Conservation (phyloP, 495 filamentous ascomycete species). For the Arthonia radiata region DNA sequence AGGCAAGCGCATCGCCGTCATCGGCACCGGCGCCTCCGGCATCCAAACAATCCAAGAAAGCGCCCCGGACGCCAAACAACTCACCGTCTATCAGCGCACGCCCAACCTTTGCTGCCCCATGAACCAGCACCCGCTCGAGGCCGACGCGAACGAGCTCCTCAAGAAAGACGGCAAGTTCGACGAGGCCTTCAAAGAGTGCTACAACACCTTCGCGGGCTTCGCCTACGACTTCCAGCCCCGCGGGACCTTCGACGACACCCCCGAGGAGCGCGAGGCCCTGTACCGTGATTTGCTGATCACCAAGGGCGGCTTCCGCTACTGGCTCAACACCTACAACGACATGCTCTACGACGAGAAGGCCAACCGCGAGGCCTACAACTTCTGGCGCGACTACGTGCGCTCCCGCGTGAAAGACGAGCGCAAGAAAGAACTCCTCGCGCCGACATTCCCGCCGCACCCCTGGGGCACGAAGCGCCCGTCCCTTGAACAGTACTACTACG, state of each 20-base stretch:
- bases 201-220: constrained; percentile 23
- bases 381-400: constrained; percentile 23
- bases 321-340: constrained; percentile 26
- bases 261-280: constrained; percentile 21
- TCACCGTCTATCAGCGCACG: constrained; percentile 28
- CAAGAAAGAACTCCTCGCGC: constrained; percentile 28
- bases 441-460: constrained; percentile 22
- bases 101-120: constrained; percentile 31
- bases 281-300: too few relatives aligned
- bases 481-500: constrained; percentile 30
- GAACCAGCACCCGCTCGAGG: constrained; percentile 17
- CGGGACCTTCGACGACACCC: constrained; percentile 20
- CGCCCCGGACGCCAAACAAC: constrained; percentile 12
- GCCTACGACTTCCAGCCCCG: constrained; percentile 16
- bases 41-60: constrained; percentile 26
- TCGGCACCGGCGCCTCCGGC: constrained; percentile 32
- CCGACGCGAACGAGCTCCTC: constrained; percentile 19
- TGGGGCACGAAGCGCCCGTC: constrained; percentile 30
- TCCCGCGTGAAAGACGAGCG: constrained; percentile 23
- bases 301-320: constrained; percentile 26
- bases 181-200: constrained; percentile 19
- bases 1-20: constrained; percentile 32
- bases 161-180: constrained; percentile 18
- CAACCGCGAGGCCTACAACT: constrained; percentile 20
- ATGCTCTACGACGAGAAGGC: constrained; percentile 23